phyloP scores from a whole-genome alignment of 352 stramenopile genomes.

The Pythium plurisporium region DNA sequence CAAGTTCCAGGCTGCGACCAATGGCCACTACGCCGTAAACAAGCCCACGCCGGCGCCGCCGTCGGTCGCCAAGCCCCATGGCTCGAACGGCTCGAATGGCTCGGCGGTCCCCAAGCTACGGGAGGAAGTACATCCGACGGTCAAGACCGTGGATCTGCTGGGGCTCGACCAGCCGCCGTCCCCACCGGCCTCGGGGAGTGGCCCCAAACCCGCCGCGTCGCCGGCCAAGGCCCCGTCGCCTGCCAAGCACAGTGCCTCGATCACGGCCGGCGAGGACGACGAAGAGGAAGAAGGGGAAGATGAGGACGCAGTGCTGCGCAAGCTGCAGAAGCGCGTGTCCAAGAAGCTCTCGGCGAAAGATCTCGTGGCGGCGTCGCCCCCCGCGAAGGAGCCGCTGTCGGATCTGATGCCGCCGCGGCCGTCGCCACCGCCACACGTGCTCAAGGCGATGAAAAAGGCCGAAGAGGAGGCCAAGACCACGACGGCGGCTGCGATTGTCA shows the following conservation, averaged over 20 bases:
- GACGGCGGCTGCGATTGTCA: background rate
- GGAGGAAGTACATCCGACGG: constrained; percentile 19
- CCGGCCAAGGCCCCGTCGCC: constrained; percentile 14
- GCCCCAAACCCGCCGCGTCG: too few relatives aligned
- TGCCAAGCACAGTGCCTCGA: constrained; percentile 10
- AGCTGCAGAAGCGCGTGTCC: constrained; percentile 9
- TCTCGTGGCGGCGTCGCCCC: constrained; percentile 11
- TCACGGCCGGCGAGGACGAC: background rate
- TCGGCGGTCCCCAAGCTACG: constrained; percentile 8
- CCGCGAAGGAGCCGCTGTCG: constrained; percentile 9
- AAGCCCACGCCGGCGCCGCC: constrained; percentile 3
- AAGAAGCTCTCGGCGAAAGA: background rate
- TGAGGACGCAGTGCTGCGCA: background rate
- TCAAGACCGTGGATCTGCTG: constrained; percentile 45
- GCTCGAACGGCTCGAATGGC: background rate
- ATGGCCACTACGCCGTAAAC: constrained; percentile 17
- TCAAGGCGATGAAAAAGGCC: constrained; percentile 2
- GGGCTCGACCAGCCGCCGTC: constrained; percentile 31
- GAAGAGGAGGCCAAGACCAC: background rate
- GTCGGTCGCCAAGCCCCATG: background rate
- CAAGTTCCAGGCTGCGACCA: constrained; percentile 26
- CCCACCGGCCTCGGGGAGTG: background rate
- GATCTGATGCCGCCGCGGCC: constrained; percentile 17
- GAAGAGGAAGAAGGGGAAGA: background rate
- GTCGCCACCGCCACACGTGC: constrained; percentile 8